Base-by-base conservation (phyloP, 2,329 filamentous ascomycete genomes). In the Byssochlamys sp. region DNA sequence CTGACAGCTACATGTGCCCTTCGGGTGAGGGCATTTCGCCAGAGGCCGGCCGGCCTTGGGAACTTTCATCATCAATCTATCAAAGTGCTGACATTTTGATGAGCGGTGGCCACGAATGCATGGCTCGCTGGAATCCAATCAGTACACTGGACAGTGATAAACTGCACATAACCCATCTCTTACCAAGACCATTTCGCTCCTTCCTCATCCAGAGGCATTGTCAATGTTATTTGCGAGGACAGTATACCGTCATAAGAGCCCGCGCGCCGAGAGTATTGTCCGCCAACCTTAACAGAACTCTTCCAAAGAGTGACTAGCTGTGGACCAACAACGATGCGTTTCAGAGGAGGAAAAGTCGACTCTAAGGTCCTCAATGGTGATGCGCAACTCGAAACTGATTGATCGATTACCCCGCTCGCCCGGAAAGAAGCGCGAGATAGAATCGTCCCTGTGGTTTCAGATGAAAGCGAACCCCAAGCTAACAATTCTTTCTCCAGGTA, bases 11-110 rank as follows among this genome's bases (percentile, higher is more conserved):
- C 75, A 77, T 4, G 67, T 69, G 24, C 71, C 70, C 59, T 75
- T 74, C 3, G 73, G 71, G 65, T 79, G 77, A 27, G 76, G 75
- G 52, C 77, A 79, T 64, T 75, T 77, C 31, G 75, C 72, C 25
- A 78, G 68, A 19, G 77, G 77, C 19, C 77, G 71, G 11, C 77
- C 77, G 24, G 77, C 76, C 57, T 77, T 78, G 28, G 75, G 75
- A 25, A 79, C 77, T 64, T 77, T 77, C 64, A 78, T 75, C 73
- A 79, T 78, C 39, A 78, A 67, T 59, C 77, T 70, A 59, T 79
- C 76, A 55, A 73, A 75, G 62, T 79, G 76, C 57, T 73, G 73
- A 53, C 76, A 78, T 75, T 78, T 78, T 58, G 76, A 78, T 25
- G 76, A 78, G 55, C 76, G 73, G 64, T 78, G 76, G 19, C 76